Evolutionary conservation across 2,329 filamentous ascomycete species (phyloP).

Genomic region (Venturia nashicola): DNA sequence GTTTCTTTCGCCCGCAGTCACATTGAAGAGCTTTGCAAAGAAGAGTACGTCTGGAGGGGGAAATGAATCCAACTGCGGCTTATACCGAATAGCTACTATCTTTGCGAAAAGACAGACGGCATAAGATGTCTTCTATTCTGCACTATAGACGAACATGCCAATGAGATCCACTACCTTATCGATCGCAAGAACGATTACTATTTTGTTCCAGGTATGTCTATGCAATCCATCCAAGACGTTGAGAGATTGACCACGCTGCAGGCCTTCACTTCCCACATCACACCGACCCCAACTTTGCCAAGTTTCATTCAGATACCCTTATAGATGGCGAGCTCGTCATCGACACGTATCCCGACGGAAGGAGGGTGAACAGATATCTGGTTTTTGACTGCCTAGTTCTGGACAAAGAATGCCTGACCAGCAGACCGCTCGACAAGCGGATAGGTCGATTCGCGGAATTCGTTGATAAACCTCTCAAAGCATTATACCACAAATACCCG

Average conservation of each 20-base stretch:
- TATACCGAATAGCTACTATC: constrained; percentile 58
- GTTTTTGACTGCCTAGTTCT: constrained; percentile 89
- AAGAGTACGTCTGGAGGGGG: constrained; percentile 47
- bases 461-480: constrained; percentile 59
- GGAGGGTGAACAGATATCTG: constrained; percentile 63
- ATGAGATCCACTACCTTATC: constrained; percentile 79
- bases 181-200: constrained; percentile 98
- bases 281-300: constrained; percentile 41
- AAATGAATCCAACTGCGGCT: background rate
- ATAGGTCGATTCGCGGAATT: constrained; percentile 73
- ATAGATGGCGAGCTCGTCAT: constrained; percentile 90
- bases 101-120: constrained; percentile 97
- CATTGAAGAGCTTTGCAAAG: constrained; percentile 63
- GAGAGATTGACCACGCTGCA: background rate
- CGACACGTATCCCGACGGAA: constrained; percentile 59
- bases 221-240: background rate
- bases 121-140: constrained; percentile 92
- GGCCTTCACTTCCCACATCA: constrained; percentile 76
- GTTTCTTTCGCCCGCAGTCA: constrained; percentile 82
- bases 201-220: constrained; percentile 29
- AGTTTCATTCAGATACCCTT: constrained; percentile 69
- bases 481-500: constrained; percentile 52
- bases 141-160: constrained; percentile 48
- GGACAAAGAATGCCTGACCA: constrained; percentile 63
- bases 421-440: constrained; percentile 74